Evolutionary conservation across 1,139 yeast species (phyloP).

Genomic region (Casaregolazyma lundiana): DNA sequence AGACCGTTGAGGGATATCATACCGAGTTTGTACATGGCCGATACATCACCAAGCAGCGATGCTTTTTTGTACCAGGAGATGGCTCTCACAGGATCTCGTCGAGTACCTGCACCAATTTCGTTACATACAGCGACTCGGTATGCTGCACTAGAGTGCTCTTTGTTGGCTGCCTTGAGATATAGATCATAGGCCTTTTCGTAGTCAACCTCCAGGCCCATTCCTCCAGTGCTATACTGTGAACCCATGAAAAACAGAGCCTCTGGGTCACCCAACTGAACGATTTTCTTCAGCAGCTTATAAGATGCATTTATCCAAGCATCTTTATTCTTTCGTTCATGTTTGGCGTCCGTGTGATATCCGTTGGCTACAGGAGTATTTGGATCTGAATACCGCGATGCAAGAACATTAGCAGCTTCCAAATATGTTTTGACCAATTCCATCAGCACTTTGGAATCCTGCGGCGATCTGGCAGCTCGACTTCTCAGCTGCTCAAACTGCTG

Average conservation of each 20-base stretch:
- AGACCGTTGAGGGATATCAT: slow-evolving; percentile 55
- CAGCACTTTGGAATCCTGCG: slow-evolving; percentile 31
- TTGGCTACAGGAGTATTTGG: slow-evolving; percentile 29
- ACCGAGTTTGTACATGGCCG: slow-evolving; percentile 67
- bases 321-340: slow-evolving; percentile 47
- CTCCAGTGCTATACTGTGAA: slow-evolving; percentile 54
- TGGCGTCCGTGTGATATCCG: slow-evolving; percentile 30
- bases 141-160: slow-evolving; percentile 53
- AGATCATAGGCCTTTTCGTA: slow-evolving; percentile 55
- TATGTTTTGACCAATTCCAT: slow-evolving; percentile 37
- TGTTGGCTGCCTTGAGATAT: slow-evolving; percentile 53
- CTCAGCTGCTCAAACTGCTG: slow-evolving; percentile 31
- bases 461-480: slow-evolving; percentile 26
- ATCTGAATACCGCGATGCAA: slow-evolving; percentile 31
- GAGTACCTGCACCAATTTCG: slow-evolving; percentile 61
- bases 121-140: slow-evolving; percentile 65
- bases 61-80: slow-evolving; percentile 52
- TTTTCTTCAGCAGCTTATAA: slow-evolving; percentile 51
- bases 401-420: slow-evolving; percentile 32
- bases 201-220: slow-evolving; percentile 50
- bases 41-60: slow-evolving; percentile 51
- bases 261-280: slow-evolving; percentile 41
- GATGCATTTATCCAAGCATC: slow-evolving; percentile 55
- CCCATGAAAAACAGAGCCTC: slow-evolving; percentile 56
- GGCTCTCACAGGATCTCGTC: slow-evolving; percentile 43